Evolutionary conservation across 225 moss, liverwort and hornwort genomes (phyloP), one percentile per base, ranked within the genome.

Genomic region (Physcomitrium patens): DNA sequence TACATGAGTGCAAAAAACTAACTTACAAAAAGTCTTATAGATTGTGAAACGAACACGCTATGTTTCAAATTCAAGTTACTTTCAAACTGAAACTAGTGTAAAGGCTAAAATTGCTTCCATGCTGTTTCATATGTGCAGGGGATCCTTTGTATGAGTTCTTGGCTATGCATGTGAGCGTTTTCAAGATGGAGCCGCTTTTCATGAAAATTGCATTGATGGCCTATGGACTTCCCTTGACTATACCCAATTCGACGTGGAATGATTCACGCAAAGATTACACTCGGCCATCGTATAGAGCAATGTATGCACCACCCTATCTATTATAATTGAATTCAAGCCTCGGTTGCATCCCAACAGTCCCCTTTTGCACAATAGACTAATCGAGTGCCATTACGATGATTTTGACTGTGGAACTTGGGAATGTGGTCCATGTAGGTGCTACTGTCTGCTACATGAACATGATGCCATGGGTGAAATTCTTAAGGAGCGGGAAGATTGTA

Each of bases 381-480:
- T 9, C 19, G 19, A 23, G 12, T 9, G 57, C 9, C 2, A 19
- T 22, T 60, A 10, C 28, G 11, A 60, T 26, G 24, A 26, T 26
- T 60, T 7, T 60, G 60, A 26, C 11, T 15, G 10, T 58, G 23
- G 28, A 26, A 26, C 28, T 60, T 60, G 8, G 10, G 15, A 49
- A 5, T 31, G 14, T 60, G 60, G 10, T 3, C 3, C 22, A 22
- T 76, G 53, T 73, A 90, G 87, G 90, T 90, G 90, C 60, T 87
- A 90, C 49, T 87, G 85, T 75, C 83, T 90, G 58, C 77, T 90
- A 50, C 90, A 90, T 78, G 87, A 87, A 24, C 70, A 79, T 48
- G 75, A 90, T 70, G 71, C 75, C 19, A 47, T 90, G 76, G 70
- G 78, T 22, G 53, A 54, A 28, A 76, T 90, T 49, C 83, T 85